Conservation (phyloP, 1,284 basidiomycete species). For the Apiotrichum domesticum region DNA sequence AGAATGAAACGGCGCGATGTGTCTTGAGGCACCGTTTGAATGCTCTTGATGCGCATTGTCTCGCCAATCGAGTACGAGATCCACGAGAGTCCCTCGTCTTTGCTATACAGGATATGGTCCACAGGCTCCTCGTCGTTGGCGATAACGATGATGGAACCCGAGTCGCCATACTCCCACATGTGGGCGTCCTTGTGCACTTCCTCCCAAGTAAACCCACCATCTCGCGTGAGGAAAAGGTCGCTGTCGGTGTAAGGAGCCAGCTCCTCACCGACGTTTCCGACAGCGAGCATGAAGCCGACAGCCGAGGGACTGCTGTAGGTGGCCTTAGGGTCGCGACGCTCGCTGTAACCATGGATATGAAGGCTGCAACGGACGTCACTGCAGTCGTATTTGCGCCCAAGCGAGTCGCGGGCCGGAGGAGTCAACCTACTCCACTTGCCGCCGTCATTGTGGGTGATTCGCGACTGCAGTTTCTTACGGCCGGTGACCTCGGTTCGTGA, state of each 20-base stretch:
- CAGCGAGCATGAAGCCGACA: slow-evolving; percentile 87
- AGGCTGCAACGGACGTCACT: slow-evolving; percentile 68
- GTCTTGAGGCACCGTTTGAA: slow-evolving; percentile 85
- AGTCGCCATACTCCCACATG: slow-evolving; percentile 97
- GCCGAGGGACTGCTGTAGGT: slow-evolving; percentile 90
- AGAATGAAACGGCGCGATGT: slow-evolving; percentile 87
- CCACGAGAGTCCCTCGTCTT: slow-evolving; percentile 83
- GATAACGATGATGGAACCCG: slow-evolving; percentile 85
- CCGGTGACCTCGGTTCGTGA: slow-evolving; percentile 66
- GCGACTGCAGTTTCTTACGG: slow-evolving; percentile 70
- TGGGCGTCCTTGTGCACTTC: slow-evolving; percentile 98
- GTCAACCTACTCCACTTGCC: slow-evolving; percentile 75
- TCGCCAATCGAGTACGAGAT: slow-evolving; percentile 79
- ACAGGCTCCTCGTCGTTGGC: slow-evolving; percentile 92
- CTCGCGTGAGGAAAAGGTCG: slow-evolving; percentile 93
- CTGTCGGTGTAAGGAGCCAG: slow-evolving; percentile 77
- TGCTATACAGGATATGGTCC: slow-evolving; percentile 80
- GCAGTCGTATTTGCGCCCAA: slow-evolving; percentile 70
- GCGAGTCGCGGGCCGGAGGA: slow-evolving; percentile 71
- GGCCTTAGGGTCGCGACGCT: slow-evolving; percentile 78
- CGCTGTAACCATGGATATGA: slow-evolving; percentile 93
- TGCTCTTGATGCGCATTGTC: slow-evolving; percentile 65
- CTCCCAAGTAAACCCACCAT: slow-evolving; percentile 96
- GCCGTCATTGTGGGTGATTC: slow-evolving; percentile 97
- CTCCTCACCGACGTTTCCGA: slow-evolving; percentile 89